Evolutionary conservation across 2,329 filamentous ascomycete species (phyloP), one percentile per base, ranked within the genome.

Genomic region (Fusarium phyllophilum): DNA sequence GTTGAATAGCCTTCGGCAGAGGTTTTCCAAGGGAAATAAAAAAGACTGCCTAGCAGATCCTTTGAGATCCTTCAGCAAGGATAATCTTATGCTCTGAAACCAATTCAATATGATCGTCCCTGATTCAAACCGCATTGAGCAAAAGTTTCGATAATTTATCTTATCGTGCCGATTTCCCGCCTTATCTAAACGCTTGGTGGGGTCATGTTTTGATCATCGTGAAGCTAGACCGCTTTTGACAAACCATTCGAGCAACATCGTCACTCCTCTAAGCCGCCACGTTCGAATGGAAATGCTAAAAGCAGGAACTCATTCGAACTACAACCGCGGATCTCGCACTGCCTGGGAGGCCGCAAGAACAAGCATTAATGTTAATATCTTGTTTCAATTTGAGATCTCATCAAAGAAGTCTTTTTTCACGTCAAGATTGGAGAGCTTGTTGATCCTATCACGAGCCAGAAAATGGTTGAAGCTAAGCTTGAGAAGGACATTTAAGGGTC

Each of bases 231-330:
- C 22, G 5, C 20, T 26, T 68, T 10, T 7, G 39, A 59, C 39
- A 22, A 18, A 7, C 56, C 26, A 39, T 68, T 68, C 64, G 65
- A 68, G 39, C 18, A 20, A 24, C 17, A 41, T 60, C 44, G 52
- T 66, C 62, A 52, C 45, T 26, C 5, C 22, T 51, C 63, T 51
- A 46, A n/a, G n/a, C n/a, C n/a, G 65, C 65, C 65, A 68, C 65
- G n/a, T 34, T 62, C 54, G 34, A 46, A 52, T 36, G 31, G 18
- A 41, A n/a, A 41, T 26, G 22, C 54, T 36, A n/a, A 9, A 45
- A 41, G 20, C 8, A 34, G 63, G 17, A 52, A 48, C 31, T 29
- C 14, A 46, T 68, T 67, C 63, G 65, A 52, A 5, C 24, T 18
- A 5, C 9, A 17, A 29, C 5, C 33, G 61, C 33, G 41, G 31